Conservation (phyloP, 495 filamentous ascomycete genomes). For the Aspergillus homomorphus region DNA sequence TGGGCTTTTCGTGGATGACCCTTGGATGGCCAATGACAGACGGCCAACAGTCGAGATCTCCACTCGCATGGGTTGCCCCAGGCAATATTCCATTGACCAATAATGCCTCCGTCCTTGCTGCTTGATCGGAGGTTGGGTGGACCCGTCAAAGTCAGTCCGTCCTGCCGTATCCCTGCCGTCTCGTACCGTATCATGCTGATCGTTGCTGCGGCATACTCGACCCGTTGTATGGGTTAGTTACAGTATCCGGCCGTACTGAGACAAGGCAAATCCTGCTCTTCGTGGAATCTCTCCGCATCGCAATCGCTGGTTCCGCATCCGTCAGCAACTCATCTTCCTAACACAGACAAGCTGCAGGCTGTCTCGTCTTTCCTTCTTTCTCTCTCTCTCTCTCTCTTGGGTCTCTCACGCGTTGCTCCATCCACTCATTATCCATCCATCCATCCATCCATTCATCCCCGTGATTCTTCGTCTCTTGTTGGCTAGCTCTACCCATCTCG, state of each 20-base stretch:
- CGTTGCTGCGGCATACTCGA: background rate
- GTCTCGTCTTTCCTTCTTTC: constrained; percentile 2
- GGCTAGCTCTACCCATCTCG: background rate
- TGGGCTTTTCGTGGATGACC: background rate
- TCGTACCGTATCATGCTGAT: constrained; percentile 8
- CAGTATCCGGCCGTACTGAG: constrained; percentile 15
- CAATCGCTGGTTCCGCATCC: constrained; percentile 11
- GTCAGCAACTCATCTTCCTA: constrained; percentile 13
- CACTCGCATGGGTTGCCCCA: constrained; percentile 8
- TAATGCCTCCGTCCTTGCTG: constrained; percentile 21
- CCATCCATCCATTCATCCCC: background rate
- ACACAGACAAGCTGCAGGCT: constrained; percentile 13
- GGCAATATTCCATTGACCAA: constrained; percentile 17
- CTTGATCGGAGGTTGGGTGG: constrained; percentile 19
- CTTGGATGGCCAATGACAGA: constrained; percentile 2
- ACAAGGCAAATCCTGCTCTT: constrained; percentile 14
- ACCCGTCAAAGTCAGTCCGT: constrained; percentile 6
- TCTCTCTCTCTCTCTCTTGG: background rate
- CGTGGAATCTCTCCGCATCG: constrained; percentile 9
- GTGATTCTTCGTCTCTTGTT: background rate
- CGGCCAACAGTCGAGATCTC: background rate
- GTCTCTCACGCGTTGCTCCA: background rate
- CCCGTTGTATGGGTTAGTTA: background rate
- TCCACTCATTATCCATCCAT: background rate
- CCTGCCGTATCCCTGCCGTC: background rate